Base-by-base conservation (phyloP, 805 yeast genomes). In the Saccharomycopsis microspora region DNA sequence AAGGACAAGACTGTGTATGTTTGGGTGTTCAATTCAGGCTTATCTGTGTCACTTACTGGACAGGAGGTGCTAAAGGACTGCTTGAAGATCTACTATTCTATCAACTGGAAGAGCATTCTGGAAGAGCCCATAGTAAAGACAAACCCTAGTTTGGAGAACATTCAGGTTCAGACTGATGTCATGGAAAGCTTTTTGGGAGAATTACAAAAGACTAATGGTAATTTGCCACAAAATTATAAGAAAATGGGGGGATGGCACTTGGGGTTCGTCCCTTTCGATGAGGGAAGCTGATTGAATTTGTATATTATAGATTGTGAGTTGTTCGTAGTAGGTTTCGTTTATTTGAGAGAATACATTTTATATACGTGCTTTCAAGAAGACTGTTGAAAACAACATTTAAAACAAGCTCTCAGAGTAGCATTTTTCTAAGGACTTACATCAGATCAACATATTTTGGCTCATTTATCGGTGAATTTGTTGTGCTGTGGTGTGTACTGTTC, bases 11-110 rank as follows among this genome's bases (percentile, higher is more conserved):
- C n/a, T 8, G 28, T 61, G 4, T 49, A 65, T 43, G 40, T 74
- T 2, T 78, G 84, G 82, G 70, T 78, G 7, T 72, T 78, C 56
- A 75, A 69, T 39, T 35, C 49, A 5, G 52, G 52, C 3, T 42
- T 51, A 19, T n/a, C 43, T 28, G 47, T 55, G 59, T 64, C 31
- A 72, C 71, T 4, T 56, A 74, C 49, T 4, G 55, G 53, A 52
- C 59, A 57, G 52, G 62, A 11, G 10, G 40, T 44, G 11, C 56
- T 47, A 41, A 53, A 34, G 8, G 54, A 61, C 45, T 61, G 74
- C 1, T 54, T 75, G 46, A 78, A 78, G 56, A 59, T 77, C 0
- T 60, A 73, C 50, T 78, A 67, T 52, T 62, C 72, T 0, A 55
- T 58, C 1, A 65, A 68, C 32, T n/a, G 43, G 0, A 47, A 38